Conservation (phyloP, 1,284 basidiomycete species). For the Cutaneotrichosporon sp. region DNA sequence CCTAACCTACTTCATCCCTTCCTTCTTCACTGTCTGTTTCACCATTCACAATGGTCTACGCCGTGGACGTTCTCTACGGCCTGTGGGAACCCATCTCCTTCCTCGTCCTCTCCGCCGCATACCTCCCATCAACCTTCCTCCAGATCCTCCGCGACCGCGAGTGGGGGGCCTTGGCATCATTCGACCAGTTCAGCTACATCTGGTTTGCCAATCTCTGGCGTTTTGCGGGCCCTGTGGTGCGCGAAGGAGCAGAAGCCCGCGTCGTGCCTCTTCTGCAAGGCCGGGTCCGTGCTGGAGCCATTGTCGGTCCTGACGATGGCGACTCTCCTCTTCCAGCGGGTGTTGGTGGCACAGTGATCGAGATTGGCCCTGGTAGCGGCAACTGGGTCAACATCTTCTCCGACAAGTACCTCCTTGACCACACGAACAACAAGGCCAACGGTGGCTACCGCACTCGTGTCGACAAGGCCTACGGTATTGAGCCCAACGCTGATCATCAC, state of each 20-base stretch:
- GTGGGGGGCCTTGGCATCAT: slow-evolving; percentile 14
- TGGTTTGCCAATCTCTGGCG: slow-evolving; percentile 25
- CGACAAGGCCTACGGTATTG: slow-evolving; percentile 24
- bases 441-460: slow-evolving; percentile 14
- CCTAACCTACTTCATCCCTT: no score
- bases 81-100: slow-evolving; percentile 18
- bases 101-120: slow-evolving; percentile 12
- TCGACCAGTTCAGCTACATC: slow-evolving; percentile 13
- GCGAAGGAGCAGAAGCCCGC: slow-evolving; percentile 14
- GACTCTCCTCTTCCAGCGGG: not conserved
- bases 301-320: not conserved
- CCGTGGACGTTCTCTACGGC: slow-evolving; percentile 11
- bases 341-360: slow-evolving; percentile 22
- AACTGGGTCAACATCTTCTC: slow-evolving; percentile 25
- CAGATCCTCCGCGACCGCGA: slow-evolving; percentile 7
- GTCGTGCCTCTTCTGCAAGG: slow-evolving; percentile 24
- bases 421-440: not conserved
- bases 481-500: slow-evolving; percentile 25
- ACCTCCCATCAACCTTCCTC: slow-evolving; percentile 17
- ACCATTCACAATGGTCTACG: slow-evolving; percentile 1
- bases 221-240: slow-evolving; percentile 16
- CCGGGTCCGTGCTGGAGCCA: slow-evolving; percentile 18
- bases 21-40: not conserved
- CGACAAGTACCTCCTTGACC: slow-evolving; percentile 17
- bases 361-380: slow-evolving; percentile 25